phyloP scores from a whole-genome alignment of 805 yeast genomes.

The Yarrowia bubula region DNA sequence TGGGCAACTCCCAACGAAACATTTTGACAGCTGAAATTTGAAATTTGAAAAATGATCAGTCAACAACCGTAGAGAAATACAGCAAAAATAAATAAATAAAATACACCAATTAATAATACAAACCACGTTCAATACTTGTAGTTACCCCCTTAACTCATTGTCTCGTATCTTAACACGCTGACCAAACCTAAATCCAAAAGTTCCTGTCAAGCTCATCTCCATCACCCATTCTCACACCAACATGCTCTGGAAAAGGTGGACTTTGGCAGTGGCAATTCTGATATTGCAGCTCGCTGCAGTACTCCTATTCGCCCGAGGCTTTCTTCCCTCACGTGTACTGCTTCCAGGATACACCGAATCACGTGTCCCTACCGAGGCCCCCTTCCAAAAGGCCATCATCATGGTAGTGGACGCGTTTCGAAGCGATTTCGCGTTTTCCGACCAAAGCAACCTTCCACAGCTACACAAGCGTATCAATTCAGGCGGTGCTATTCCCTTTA shows the following conservation, averaged over 20 bases:
- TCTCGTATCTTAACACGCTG: too few species aligned
- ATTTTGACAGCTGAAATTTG: too few species aligned
- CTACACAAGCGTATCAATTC: conserved; percentile 61
- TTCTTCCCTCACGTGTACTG: conserved; percentile 85
- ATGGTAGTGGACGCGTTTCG: conserved; percentile 94
- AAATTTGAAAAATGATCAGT: too few species aligned
- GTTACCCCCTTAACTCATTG: too few species aligned
- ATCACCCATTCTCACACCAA: neutral
- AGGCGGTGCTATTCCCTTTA: conserved; percentile 80
- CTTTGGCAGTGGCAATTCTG: conserved; percentile 29
- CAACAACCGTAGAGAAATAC: too few species aligned
- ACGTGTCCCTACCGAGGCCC: conserved; percentile 31
- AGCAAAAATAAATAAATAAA: too few species aligned
- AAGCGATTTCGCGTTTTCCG: conserved; percentile 72
- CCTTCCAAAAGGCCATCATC: conserved; percentile 65
- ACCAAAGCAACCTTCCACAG: conserved; percentile 60
- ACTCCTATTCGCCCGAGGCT: conserved; percentile 70
- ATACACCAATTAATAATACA: too few species aligned
- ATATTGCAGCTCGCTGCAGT: conserved; percentile 53
- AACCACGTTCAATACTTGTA: too few species aligned
- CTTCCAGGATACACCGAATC: conserved; percentile 55
- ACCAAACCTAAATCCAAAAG: neutral
- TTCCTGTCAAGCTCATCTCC: too few species aligned
- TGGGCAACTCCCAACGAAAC: too few species aligned
- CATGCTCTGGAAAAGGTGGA: conserved; percentile 26